Conservation (phyloP, 2,329 filamentous ascomycete species). For the Aspergillaceae sp. region DNA sequence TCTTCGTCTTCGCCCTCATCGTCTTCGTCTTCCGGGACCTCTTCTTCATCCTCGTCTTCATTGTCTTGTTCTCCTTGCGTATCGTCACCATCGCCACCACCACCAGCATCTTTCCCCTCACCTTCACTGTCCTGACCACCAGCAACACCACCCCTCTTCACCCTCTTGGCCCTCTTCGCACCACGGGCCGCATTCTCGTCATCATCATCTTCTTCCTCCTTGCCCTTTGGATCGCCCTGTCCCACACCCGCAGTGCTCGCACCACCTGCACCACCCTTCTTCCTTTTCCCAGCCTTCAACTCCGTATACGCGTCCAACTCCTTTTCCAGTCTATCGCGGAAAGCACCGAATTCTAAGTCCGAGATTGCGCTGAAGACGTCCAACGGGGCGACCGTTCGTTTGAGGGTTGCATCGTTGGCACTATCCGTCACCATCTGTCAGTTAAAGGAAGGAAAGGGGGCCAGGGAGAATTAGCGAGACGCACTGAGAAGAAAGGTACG, state of each 20-base stretch:
- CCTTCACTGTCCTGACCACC: constrained; percentile 4
- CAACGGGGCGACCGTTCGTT: constrained; percentile 53
- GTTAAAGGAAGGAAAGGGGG: not conserved
- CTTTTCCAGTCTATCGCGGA: constrained; percentile 49
- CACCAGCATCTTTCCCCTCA: not conserved
- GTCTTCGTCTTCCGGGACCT: constrained; percentile 18
- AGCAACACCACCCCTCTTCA: constrained; percentile 7
- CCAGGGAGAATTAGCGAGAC: constrained; percentile 12
- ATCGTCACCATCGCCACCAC: constrained; percentile 14
- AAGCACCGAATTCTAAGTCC: constrained; percentile 54
- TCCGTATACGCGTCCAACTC: constrained; percentile 46
- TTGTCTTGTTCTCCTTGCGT: constrained; percentile 21
- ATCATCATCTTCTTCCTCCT: constrained; percentile 13
- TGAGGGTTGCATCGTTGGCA: constrained; percentile 53
- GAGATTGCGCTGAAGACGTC: constrained; percentile 54
- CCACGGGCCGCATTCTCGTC: constrained; percentile 14
- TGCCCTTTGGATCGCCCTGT: not conserved
- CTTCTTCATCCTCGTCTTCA: constrained; percentile 15
- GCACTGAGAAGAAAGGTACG: constrained; percentile 53
- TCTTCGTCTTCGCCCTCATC: constrained; percentile 14
- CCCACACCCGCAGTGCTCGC: constrained; percentile 5
- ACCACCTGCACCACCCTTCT: constrained; percentile 34
- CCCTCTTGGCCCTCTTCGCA: constrained; percentile 14
- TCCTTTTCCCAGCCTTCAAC: constrained; percentile 37
- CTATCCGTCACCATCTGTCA: constrained; percentile 26